Evolutionary conservation across 345 rosid species (phyloP), one percentile per base, ranked within the genome.

Genomic region (Eutrema yunnanense): DNA sequence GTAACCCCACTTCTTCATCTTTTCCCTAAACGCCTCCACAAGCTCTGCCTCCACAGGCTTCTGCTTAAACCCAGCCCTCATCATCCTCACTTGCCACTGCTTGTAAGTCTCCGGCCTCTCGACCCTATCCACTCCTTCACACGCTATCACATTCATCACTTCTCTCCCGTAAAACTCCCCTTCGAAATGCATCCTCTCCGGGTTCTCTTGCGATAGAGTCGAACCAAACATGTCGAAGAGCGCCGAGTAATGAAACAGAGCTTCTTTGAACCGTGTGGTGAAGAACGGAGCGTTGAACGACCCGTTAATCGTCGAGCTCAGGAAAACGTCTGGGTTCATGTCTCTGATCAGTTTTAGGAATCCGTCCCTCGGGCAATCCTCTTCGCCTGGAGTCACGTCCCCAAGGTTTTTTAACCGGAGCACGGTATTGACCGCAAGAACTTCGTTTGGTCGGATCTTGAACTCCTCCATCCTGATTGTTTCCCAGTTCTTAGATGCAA

Each of bases 51-150:
- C 75, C 60, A 91, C 67, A 2, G 82, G 82, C 38, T 77, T 84
- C 33, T 71, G 84, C 81, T 77, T 86, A 76, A 89, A 91, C 42
- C 97, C 91, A 16, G 89, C 95, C 60, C 91, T 85, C 46, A 53
- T 16, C 51, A 26, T 78, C 68, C 95, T 83, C 16, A 11, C 79
- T 40, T 88, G 91, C 98, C 97, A 89, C 59, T 85, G 92, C 84
- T 84, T 89, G 77, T 85, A 89, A 8, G 87, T 83, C 84, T 89
- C 98, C 0, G 96, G 97, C 81, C 98, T 87, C 73, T 86, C 90
- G 0, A 82, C 81, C 80, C 98, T 85, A 46, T 85, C 92, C 3
- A 56, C 11, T 5, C 97, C 96, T 82, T 94, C 98, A 38, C 93
- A 94, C 0, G 98, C 96, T 40, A 91, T 74, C 11, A 83, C 86